Conservation (phyloP, 1,284 basidiomycete genomes). For the Ceratobasidium papillatum region DNA sequence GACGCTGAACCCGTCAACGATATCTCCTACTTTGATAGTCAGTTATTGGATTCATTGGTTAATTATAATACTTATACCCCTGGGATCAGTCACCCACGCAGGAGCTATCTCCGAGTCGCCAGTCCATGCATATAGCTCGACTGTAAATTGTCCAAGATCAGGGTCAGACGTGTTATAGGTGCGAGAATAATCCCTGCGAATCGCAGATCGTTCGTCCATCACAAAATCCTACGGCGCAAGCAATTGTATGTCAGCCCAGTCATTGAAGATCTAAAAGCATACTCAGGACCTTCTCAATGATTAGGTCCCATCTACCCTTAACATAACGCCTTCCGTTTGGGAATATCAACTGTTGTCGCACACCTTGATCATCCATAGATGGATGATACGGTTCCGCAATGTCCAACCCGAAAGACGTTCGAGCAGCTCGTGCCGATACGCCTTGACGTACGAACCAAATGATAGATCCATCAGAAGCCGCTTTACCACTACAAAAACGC, state of each 20-base stretch:
- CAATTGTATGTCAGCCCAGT: background rate
- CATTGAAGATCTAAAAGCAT: background rate
- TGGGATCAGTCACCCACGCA: background rate
- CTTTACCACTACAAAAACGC: slow-evolving; percentile 9
- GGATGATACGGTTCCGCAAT: slow-evolving; percentile 10
- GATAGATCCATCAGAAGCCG: slow-evolving; percentile 16
- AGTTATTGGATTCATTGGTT: background rate
- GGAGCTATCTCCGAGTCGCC: background rate
- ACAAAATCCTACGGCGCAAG: background rate
- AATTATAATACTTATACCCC: background rate
- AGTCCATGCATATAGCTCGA: slow-evolving; percentile 9
- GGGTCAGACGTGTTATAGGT: background rate
- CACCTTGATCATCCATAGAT: background rate
- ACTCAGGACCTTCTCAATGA: background rate
- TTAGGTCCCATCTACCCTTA: background rate
- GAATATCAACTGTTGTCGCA: background rate
- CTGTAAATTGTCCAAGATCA: background rate
- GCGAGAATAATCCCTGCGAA: background rate
- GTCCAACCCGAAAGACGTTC: slow-evolving; percentile 16
- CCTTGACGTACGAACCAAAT: slow-evolving; percentile 23
- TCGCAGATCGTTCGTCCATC: background rate
- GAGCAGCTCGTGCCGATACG: slow-evolving; percentile 9
- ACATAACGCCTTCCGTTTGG: background rate
- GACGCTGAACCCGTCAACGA: background rate
- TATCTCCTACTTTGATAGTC: background rate